Conservation (phyloP, 2,329 filamentous ascomycete genomes). For the Emmonsiellopsis sp. region DNA sequence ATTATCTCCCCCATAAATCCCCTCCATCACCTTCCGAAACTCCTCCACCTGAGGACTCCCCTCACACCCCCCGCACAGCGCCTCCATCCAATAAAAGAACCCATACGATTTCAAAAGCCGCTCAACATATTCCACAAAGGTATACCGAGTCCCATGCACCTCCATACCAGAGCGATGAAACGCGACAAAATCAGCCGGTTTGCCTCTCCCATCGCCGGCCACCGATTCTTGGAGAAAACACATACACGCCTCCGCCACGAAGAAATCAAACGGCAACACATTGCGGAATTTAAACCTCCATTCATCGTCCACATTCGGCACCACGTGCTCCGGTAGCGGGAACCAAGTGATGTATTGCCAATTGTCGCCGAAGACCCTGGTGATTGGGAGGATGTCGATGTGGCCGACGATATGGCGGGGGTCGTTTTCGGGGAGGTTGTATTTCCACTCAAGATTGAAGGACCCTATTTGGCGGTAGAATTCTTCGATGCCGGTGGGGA, state of each 20-base stretch:
- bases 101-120: too few species aligned
- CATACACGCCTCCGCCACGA: background rate
- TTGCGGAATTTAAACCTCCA: conserved; percentile 1
- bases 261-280: background rate
- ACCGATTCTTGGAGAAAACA: background rate
- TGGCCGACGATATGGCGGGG: background rate
- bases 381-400: background rate
- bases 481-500: background rate
- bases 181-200: too few species aligned
- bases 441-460: background rate
- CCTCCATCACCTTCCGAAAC: too few species aligned
- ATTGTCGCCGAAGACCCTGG: background rate
- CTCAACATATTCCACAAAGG: too few species aligned
- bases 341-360: background rate
- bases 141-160: too few species aligned
- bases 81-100: too few species aligned
- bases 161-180: too few species aligned
- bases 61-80: too few species aligned
- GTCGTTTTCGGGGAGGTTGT: background rate
- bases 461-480: conserved; percentile 1
- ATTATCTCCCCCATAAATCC: too few species aligned
- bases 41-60: too few species aligned
- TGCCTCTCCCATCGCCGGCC: too few species aligned
- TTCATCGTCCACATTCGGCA: background rate
- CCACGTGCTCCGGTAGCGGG: background rate